Percentiles rank a stretch among this genome's conserved stretches.
These are phyloP conservation scores for Elsinoe necatrix DNA, from an alignment of 2,329 filamentous ascomycete species.

Conservation along the genomic window DNA sequence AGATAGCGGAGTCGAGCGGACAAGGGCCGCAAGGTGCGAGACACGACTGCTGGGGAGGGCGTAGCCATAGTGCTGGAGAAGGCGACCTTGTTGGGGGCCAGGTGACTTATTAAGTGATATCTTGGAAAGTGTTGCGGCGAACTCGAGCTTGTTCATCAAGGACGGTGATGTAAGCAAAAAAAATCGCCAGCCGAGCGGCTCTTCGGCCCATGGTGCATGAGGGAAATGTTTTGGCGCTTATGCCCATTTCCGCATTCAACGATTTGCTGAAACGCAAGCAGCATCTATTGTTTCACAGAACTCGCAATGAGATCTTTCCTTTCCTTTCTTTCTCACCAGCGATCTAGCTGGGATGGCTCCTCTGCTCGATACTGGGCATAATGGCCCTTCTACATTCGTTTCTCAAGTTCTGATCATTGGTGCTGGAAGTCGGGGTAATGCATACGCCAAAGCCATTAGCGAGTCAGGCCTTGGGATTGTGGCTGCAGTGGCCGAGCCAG, in stretches of 20 bases:
- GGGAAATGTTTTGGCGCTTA: constrained; percentile 4
- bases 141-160: background rate
- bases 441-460: constrained; percentile 63
- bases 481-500: constrained; percentile 71
- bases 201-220: background rate
- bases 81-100: too few species aligned
- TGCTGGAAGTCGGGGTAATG: constrained; percentile 67
- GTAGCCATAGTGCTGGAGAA: too few species aligned
- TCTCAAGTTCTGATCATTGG: constrained; percentile 68
- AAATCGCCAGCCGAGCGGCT: background rate
- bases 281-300: constrained; percentile 2
- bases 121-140: background rate
- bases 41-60: background rate
- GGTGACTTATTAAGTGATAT: too few species aligned
- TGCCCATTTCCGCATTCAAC: constrained; percentile 7
- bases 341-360: background rate
- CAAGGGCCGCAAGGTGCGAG: background rate
- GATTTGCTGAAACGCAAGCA: constrained; percentile 1
- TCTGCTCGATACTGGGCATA: background rate
- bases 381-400: background rate
- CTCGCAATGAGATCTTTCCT: background rate
- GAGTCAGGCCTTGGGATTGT: constrained; percentile 59
- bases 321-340: background rate
- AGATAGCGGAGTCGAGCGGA: background rate
- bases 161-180: constrained; percentile 7